Conservation (phyloP, 345 rosid species). For the Citrus glauca region DNA sequence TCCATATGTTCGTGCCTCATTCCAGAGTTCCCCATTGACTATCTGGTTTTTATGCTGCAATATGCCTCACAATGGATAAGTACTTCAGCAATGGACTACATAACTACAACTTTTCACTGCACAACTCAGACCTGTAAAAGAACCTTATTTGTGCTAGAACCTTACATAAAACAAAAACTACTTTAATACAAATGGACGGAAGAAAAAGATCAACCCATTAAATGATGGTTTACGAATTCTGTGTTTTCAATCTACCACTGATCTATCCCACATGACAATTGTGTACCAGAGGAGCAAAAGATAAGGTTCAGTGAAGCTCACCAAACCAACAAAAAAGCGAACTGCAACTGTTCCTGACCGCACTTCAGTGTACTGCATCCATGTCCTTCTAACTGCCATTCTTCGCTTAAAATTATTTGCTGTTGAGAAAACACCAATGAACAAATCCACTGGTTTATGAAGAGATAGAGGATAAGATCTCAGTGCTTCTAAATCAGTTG, state of each 20-base stretch:
- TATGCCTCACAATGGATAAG: conserved; percentile 18
- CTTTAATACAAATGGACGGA: neutral
- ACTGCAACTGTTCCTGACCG: conserved; percentile 77
- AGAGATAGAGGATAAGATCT: conserved; percentile 62
- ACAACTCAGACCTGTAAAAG: neutral
- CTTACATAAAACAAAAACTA: neutral
- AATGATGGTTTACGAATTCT: neutral
- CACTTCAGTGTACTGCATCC: conserved; percentile 93
- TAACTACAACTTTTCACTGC: neutral
- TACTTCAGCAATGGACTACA: conserved; percentile 7
- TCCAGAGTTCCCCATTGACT: conserved; percentile 92
- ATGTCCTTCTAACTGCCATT: conserved; percentile 96
- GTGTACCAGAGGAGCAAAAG: neutral
- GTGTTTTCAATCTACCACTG: neutral
- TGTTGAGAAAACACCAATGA: conserved; percentile 92
- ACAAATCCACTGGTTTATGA: conserved; percentile 57
- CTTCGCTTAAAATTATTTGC: conserved; percentile 93
- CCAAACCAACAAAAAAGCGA: conserved; percentile 98
- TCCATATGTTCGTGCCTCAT: conserved; percentile 77
- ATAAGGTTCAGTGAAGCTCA: conserved; percentile 31
- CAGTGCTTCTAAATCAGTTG: conserved; percentile 61
- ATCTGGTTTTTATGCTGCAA: conserved; percentile 91
- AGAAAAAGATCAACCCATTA: neutral
- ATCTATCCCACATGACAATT: neutral
- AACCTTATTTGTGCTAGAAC: neutral